phyloP scores from a whole-genome alignment of 148 eudicot species.

The Silene conica region DNA sequence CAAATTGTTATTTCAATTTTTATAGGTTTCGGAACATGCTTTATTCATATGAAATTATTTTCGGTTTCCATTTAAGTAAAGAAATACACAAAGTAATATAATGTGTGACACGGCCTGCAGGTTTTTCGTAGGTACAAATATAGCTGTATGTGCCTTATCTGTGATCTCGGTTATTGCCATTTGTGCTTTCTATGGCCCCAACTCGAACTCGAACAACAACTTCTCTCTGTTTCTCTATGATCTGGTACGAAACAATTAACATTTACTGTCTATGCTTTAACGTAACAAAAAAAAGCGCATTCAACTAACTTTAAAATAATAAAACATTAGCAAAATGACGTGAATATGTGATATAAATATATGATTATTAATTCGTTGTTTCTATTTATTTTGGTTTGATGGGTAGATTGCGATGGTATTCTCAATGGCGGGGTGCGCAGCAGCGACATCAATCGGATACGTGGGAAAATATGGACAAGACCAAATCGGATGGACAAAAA shows the following conservation, averaged over 20 bases:
- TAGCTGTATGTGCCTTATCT: constrained; percentile 18
- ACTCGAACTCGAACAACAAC: constrained; percentile 9
- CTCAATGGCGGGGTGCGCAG: constrained; percentile 31
- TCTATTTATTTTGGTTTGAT: neutral
- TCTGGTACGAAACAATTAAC: constrained; percentile 17
- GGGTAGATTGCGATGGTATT: constrained; percentile 25
- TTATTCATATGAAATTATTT: too few relatives aligned
- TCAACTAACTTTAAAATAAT: too few relatives aligned
- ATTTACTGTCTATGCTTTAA: too few relatives aligned
- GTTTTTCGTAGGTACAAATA: constrained; percentile 21
- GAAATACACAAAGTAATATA: neutral
- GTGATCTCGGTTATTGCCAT: constrained; percentile 17
- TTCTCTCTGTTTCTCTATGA: constrained; percentile 24
- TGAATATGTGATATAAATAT: too few relatives aligned
- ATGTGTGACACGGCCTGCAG: constrained; percentile 5
- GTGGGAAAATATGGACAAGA: constrained; percentile 31
- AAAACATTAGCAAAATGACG: too few relatives aligned
- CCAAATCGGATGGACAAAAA: constrained; percentile 34
- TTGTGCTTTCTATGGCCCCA: constrained; percentile 11
- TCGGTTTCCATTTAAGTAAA: neutral
- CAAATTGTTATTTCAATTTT: too few relatives aligned
- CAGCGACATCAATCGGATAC: constrained; percentile 34
- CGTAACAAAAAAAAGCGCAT: too few relatives aligned
- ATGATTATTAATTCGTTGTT: neutral
- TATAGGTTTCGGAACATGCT: too few relatives aligned